phyloP scores from a whole-genome alignment of 345 rosid species.

The Linum lewisii region DNA sequence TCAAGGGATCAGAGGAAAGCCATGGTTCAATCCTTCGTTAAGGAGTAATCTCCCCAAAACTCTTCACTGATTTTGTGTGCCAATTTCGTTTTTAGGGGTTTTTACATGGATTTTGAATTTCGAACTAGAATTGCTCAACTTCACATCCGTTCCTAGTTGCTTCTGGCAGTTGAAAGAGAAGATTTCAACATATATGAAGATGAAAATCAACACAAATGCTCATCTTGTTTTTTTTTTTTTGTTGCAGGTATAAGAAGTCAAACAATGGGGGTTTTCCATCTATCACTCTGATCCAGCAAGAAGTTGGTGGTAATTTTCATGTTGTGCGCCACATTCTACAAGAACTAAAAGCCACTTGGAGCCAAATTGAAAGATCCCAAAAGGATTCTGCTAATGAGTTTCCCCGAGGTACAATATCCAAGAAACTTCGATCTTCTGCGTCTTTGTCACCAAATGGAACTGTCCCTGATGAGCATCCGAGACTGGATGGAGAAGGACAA shows the following conservation, averaged over 20 bases:
- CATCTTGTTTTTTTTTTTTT: neutral
- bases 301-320: neutral
- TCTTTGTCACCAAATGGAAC: neutral
- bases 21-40: neutral
- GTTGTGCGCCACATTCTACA: neutral
- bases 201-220: neutral
- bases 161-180: neutral
- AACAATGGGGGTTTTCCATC: neutral
- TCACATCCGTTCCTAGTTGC: neutral
- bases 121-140: neutral
- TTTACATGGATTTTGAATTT: neutral
- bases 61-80: neutral
- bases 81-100: neutral
- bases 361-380: neutral
- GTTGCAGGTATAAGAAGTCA: neutral
- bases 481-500: neutral
- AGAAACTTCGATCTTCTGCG: neutral
- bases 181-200: neutral
- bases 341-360: neutral
- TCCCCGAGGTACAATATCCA: neutral
- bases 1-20: constrained; percentile 1
- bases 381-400: neutral
- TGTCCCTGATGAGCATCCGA: neutral
- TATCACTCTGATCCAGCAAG: neutral
- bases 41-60: neutral